Evolutionary conservation across 192 early-diverging fungal genomes (phyloP).

Genomic region (Podila minutissima): DNA sequence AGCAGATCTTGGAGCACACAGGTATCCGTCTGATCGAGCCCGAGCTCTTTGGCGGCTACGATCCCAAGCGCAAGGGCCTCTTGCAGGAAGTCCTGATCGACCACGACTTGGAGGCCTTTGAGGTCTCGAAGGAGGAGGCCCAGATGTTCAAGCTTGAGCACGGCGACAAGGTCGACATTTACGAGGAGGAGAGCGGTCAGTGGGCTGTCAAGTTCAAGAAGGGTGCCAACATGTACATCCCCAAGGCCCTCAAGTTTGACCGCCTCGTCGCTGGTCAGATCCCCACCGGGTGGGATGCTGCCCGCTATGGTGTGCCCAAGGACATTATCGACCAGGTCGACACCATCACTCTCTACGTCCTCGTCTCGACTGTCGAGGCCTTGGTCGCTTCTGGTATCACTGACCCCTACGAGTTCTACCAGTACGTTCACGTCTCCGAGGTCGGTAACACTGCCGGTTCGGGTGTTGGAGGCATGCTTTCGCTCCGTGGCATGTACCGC

Average conservation of each 20-base stretch:
- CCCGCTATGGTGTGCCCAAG: constrained; percentile 90
- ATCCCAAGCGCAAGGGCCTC: constrained; percentile 86
- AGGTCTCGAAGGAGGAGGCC: constrained; percentile 88
- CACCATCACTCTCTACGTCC: constrained; percentile 86
- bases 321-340: constrained; percentile 95
- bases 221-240: constrained; percentile 88
- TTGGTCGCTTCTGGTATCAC: constrained; percentile 91
- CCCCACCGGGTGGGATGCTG: constrained; percentile 94
- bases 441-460: constrained; percentile 92
- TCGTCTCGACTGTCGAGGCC: constrained; percentile 94
- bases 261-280: constrained; percentile 89
- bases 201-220: constrained; percentile 86
- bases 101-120: constrained; percentile 88
- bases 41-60: constrained; percentile 83
- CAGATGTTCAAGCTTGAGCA: constrained; percentile 84
- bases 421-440: constrained; percentile 95
- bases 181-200: constrained; percentile 70
- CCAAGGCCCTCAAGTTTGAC: constrained; percentile 94
- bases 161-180: constrained; percentile 80
- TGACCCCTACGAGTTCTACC: constrained; percentile 97
- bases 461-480: constrained; percentile 88
- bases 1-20: constrained; percentile 88
- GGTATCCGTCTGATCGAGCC: constrained; percentile 94
- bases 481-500: constrained; percentile 82
- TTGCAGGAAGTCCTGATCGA: constrained; percentile 92